Evolutionary conservation across 2,329 filamentous ascomycete species (phyloP), one percentile per base, ranked within the genome.

Genomic region (Monosporascus ibericus): DNA sequence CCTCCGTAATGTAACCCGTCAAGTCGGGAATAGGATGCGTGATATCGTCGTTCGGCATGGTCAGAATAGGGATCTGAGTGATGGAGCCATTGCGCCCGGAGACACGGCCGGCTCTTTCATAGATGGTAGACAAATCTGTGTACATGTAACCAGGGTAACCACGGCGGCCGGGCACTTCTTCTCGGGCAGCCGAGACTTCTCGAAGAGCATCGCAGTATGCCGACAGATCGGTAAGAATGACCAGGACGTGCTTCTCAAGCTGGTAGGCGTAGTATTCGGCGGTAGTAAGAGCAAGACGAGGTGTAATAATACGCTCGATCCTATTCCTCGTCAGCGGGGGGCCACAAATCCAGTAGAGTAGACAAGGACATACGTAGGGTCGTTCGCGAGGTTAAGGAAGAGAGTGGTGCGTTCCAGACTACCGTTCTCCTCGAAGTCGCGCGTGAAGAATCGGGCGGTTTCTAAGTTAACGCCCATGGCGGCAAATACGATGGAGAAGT

Each of bases 141-240:
- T 99, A 99, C 94, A 99, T 99, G 82, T 99, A 99, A 89, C 94
- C 94, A 50, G 94, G 94, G 79, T 94, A 99, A 82, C 94, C 94
- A 85, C 94, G 92, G 73, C 94, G 92, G 81, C 94, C 94, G 40
- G 94, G 94, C 44, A 99, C 94, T 85, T 99, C 94, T 81, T 99
- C 94, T 77, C 94, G 85, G 50, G 94, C 94, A 51, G 94, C 92
- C 15, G 94, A 99, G 48, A 99, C 94, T 76, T 99, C 94, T 83
- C 94, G 94, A 60, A 99, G 87, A 60, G 94, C 95, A 73, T 99
- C 94, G 72, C 95, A 99, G 81, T 99, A 99, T 48, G 94, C 91
- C 1, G 94, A 94, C 63, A 99, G 77, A 81, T 99, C 94, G 51
- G 95, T 99, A 70, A 99, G 85, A 73, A 99, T 99, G 68, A 99